These are phyloP conservation scores for Fusarium chuoi DNA, from an alignment of 2,329 filamentous ascomycete species.

Conservation along the genomic window DNA sequence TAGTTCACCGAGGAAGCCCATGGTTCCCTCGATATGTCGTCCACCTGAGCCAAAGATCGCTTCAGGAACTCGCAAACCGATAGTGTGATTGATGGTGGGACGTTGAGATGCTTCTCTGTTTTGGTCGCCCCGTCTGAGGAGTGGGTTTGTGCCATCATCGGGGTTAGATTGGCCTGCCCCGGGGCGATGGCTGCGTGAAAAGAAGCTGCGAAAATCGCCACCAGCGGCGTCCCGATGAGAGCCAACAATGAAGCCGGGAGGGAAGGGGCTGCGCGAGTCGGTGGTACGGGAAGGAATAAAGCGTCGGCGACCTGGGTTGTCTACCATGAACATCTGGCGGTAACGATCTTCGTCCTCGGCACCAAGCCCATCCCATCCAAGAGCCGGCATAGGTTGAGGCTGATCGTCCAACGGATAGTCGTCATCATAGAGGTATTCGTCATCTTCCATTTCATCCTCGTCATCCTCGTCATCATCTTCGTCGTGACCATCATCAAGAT, in stretches of 20 bases:
- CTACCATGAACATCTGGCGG: conserved; percentile 60
- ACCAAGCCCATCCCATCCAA: conserved; percentile 68
- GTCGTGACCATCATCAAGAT: conserved; percentile 66
- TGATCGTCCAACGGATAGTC: conserved; percentile 63
- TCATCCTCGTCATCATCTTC: conserved; percentile 71
- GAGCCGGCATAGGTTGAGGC: conserved; percentile 57
- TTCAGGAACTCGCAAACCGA: conserved; percentile 63
- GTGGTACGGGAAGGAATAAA: conserved; percentile 48
- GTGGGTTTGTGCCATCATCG: conserved; percentile 88
- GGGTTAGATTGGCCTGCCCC: conserved; percentile 64
- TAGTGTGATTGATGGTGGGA: conserved; percentile 59
- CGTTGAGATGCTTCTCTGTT: conserved; percentile 60
- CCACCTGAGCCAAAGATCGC: conserved; percentile 54
- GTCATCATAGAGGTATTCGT: conserved; percentile 70
- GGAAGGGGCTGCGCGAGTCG: conserved; percentile 68
- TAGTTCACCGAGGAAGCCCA: conserved; percentile 66
- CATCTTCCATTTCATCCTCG: conserved; percentile 77
- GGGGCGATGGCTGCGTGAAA: conserved; percentile 63
- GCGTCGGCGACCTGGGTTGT: conserved; percentile 57
- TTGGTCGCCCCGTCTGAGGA: conserved; percentile 73
- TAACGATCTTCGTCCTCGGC: conserved; percentile 61
- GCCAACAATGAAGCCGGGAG: conserved; percentile 63
- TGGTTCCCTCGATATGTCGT: conserved; percentile 59
- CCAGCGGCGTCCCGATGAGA: conserved; percentile 62
- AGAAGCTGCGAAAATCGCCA: conserved; percentile 62